These are phyloP conservation scores for Eurotiales sp. DNA, from an alignment of 2,329 filamentous ascomycete genomes.

Conservation along the genomic window DNA sequence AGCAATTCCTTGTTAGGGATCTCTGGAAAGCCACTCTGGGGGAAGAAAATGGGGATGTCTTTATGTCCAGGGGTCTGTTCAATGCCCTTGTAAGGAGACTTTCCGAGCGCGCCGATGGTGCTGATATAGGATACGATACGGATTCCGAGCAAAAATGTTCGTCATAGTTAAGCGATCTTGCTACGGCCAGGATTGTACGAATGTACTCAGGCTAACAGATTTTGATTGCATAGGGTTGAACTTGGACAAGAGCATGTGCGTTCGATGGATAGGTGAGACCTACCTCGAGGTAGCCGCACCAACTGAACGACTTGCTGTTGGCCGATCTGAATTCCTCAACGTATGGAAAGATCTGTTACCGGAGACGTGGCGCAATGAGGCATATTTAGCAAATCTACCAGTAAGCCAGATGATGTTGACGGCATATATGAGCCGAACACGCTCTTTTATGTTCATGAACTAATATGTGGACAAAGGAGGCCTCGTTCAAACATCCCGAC, in stretches of 20 bases:
- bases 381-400: conserved; percentile 29
- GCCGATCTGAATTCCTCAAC: conserved; percentile 32
- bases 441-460: neutral
- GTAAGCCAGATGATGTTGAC: no score
- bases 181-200: neutral
- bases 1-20: conserved; percentile 39
- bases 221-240: conserved; percentile 32
- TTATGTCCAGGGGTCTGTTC: conserved; percentile 33
- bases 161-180: no score
- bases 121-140: conserved; percentile 19
- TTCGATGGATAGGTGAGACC: conserved; percentile 37
- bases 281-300: conserved; percentile 38
- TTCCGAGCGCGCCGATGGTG: conserved; percentile 24
- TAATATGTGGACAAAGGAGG: conserved; percentile 15
- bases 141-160: conserved; percentile 34
- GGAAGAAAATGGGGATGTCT: conserved; percentile 29
- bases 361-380: conserved; percentile 40
- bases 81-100: conserved; percentile 37
- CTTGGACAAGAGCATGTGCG: conserved; percentile 32
- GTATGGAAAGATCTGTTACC: conserved; percentile 42
- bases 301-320: conserved; percentile 25
- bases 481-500: conserved; percentile 31
- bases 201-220: neutral
- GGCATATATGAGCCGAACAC: neutral
- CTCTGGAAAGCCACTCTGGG: conserved; percentile 38